phyloP scores from a whole-genome alignment of 495 filamentous ascomycete genomes.

The Lasiosphaeria hispida region DNA sequence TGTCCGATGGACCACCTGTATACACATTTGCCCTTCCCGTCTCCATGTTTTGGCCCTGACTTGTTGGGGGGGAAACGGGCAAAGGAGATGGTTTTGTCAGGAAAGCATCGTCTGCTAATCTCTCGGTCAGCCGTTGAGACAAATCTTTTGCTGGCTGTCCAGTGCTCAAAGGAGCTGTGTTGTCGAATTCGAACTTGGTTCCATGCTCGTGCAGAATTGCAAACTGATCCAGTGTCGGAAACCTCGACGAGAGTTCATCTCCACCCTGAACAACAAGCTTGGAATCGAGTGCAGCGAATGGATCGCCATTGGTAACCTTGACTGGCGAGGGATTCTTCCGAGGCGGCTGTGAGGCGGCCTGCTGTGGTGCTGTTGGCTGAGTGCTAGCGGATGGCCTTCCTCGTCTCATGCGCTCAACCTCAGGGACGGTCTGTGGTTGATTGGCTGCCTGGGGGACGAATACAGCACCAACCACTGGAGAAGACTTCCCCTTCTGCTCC shows the following conservation, averaged over 20 bases:
- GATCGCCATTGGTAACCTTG: constrained; percentile 70
- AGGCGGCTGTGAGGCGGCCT: constrained; percentile 38
- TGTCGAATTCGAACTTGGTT: constrained; percentile 83
- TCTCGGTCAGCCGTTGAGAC: constrained; percentile 72
- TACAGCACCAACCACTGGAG: constrained; percentile 67
- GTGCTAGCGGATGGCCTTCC: constrained; percentile 67
- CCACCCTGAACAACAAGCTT: constrained; percentile 48
- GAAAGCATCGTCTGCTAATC: constrained; percentile 80
- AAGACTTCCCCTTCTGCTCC: constrained; percentile 35
- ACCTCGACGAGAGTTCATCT: constrained; percentile 82
- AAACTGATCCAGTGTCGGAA: constrained; percentile 92
- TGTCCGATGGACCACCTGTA: constrained; percentile 10
- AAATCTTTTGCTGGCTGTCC: constrained; percentile 58
- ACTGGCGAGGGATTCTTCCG: constrained; percentile 74
- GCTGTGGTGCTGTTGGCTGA: constrained; percentile 34
- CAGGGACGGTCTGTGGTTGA: constrained; percentile 72
- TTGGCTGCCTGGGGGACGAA: constrained; percentile 65
- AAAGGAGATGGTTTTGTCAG: constrained; percentile 27
- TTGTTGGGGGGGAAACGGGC: constrained; percentile 19
- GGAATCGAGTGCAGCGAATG: constrained; percentile 84
- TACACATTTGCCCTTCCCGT: constrained; percentile 27
- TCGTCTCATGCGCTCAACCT: constrained; percentile 91
- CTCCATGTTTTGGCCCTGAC: constrained; percentile 37
- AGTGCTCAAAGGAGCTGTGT: constrained; percentile 44
- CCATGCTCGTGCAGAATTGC: constrained; percentile 83